Evolutionary conservation across 352 stramenopile genomes (phyloP).

Genomic region (Globisporangium recalcitrans): DNA sequence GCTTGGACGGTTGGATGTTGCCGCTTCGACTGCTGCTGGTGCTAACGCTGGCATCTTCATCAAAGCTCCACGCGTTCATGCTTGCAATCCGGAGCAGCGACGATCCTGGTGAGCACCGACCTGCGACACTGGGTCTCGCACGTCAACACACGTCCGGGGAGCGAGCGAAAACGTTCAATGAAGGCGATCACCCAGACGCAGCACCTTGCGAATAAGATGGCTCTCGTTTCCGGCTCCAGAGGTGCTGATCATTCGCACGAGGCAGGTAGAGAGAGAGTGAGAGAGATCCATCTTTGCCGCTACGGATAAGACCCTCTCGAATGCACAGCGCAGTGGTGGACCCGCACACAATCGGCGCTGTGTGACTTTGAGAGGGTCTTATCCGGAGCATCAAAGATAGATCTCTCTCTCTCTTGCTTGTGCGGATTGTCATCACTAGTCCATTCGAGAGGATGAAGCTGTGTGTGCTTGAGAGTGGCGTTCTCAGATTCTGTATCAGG

Average conservation of each 20-base stretch:
- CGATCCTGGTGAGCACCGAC: not conserved
- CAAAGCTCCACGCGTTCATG: constrained; percentile 12
- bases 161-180: not conserved
- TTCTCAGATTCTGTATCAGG: constrained; percentile 4
- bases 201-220: constrained; percentile 1
- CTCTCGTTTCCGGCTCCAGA: not conserved
- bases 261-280: not conserved
- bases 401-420: too few species aligned
- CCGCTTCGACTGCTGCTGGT: not conserved
- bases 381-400: too few species aligned
- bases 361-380: too few species aligned
- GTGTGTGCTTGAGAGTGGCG: too few species aligned
- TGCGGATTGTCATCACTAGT: too few species aligned
- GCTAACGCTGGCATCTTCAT: not conserved
- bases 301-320: not conserved
- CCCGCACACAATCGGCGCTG: not conserved
- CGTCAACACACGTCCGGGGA: not conserved
- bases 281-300: not conserved
- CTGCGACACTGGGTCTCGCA: not conserved
- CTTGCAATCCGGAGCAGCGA: not conserved
- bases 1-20: constrained; percentile 1
- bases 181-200: not conserved
- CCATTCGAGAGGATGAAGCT: too few species aligned
- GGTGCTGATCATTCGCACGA: not conserved
- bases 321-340: not conserved